Conservation (phyloP, 1,284 basidiomycete species). For the Cryptococcus wingfieldii region DNA sequence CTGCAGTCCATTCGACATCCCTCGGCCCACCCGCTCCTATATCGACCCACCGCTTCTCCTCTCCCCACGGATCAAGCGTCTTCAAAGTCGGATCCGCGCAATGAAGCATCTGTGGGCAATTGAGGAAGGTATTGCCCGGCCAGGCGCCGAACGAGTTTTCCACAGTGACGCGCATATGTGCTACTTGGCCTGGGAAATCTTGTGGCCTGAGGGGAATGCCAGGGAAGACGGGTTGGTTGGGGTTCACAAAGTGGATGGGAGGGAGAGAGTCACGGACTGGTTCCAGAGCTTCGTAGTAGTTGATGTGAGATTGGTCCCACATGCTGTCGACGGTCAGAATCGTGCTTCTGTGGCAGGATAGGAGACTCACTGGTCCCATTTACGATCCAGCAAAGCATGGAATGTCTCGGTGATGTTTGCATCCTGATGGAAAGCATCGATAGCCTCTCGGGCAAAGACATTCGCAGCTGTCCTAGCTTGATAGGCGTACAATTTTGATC, state of each 20-base stretch:
- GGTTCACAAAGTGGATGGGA: constrained; percentile 25
- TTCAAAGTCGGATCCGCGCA: constrained; percentile 54
- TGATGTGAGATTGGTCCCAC: constrained; percentile 59
- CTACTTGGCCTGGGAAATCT: constrained; percentile 44
- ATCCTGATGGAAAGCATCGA: constrained; percentile 44
- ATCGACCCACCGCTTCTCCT: constrained; percentile 58
- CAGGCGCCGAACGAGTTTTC: constrained; percentile 56
- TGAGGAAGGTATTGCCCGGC: constrained; percentile 33
- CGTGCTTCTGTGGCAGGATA: background rate
- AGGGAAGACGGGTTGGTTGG: constrained; percentile 10
- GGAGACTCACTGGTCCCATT: constrained; percentile 35
- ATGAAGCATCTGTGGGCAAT: constrained; percentile 53
- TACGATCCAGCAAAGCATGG: constrained; percentile 58
- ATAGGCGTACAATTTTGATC: constrained; percentile 60
- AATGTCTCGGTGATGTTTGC: constrained; percentile 51
- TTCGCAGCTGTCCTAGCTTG: constrained; percentile 65
- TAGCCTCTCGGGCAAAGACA: constrained; percentile 56
- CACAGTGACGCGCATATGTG: constrained; percentile 57
- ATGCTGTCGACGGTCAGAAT: constrained; percentile 45
- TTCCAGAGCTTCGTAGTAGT: constrained; percentile 60
- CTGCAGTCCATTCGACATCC: constrained; percentile 58
- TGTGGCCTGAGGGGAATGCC: constrained; percentile 48
- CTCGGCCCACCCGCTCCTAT: constrained; percentile 60
- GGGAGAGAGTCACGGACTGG: constrained; percentile 41
- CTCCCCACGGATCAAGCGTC: constrained; percentile 57